Percentiles rank a stretch among this genome's conserved stretches.
Evolutionary conservation across 1,139 yeast species (phyloP).

Genomic region (Sugiyamaella pinicola): DNA sequence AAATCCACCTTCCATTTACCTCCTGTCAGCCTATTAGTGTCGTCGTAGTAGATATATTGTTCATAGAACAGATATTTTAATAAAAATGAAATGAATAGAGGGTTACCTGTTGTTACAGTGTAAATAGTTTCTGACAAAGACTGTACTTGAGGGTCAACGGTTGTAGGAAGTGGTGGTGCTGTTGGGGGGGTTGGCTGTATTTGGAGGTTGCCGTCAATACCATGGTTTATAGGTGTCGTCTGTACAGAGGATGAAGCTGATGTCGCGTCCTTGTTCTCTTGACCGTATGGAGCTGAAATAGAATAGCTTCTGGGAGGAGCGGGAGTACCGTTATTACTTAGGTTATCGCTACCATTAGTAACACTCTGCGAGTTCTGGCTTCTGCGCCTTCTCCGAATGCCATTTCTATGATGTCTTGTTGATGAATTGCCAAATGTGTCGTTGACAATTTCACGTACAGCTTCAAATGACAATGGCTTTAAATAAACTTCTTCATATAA

Average conservation of each 20-base stretch:
- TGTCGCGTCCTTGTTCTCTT: too few relatives aligned
- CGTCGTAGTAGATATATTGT: constrained; percentile 33
- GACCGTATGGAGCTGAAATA: background rate
- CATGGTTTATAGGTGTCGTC: background rate
- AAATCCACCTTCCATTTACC: constrained; percentile 38
- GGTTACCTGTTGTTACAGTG: constrained; percentile 39
- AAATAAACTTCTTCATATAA: constrained; percentile 35
- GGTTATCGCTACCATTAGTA: constrained; percentile 1
- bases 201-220: background rate
- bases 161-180: background rate
- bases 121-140: constrained; percentile 35
- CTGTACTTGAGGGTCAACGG: constrained; percentile 35
- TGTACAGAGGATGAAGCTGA: background rate
- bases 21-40: constrained; percentile 30
- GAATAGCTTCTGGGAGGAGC: constrained; percentile 1
- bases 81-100: constrained; percentile 34
- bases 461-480: constrained; percentile 33
- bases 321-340: background rate
- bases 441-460: constrained; percentile 34
- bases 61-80: constrained; percentile 33
- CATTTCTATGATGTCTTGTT: constrained; percentile 12
- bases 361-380: constrained; percentile 19
- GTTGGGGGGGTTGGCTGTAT: background rate
- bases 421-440: constrained; percentile 34
- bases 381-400: constrained; percentile 18